Conservation (phyloP, 2,329 filamentous ascomycete genomes). For the Pseudocercospora crystallina region DNA sequence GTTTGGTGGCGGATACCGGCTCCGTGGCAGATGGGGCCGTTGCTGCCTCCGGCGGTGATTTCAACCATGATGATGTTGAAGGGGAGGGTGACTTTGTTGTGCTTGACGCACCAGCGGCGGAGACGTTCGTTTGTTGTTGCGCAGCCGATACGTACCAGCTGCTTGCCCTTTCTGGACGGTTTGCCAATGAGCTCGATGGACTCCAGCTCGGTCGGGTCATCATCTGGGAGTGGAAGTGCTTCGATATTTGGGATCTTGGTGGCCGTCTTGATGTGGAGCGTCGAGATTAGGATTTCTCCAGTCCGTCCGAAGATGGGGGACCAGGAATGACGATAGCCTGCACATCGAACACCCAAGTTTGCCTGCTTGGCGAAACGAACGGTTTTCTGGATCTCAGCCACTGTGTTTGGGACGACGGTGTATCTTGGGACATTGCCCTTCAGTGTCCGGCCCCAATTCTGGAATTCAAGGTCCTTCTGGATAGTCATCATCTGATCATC, state of each 20-base stretch:
- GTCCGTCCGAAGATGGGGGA: slow-evolving; percentile 11
- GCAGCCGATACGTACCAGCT: slow-evolving; percentile 10
- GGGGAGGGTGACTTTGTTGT: slow-evolving; percentile 13
- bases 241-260: slow-evolving; percentile 10
- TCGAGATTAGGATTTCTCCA: slow-evolving; percentile 13
- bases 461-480: slow-evolving; percentile 13
- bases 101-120: slow-evolving; percentile 14
- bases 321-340: slow-evolving; percentile 15
- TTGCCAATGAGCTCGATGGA: slow-evolving; percentile 11
- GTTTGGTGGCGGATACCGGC: slow-evolving; percentile 13
- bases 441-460: slow-evolving; percentile 14
- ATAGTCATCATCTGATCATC: slow-evolving; percentile 12
- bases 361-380: slow-evolving; percentile 12
- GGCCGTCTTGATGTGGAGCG: slow-evolving; percentile 9
- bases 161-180: slow-evolving; percentile 7
- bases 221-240: slow-evolving; percentile 7
- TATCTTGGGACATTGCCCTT: slow-evolving; percentile 9
- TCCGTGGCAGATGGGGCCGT: slow-evolving; percentile 15
- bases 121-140: slow-evolving; percentile 16
- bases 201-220: slow-evolving; percentile 8
- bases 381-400: slow-evolving; percentile 14
- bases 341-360: slow-evolving; percentile 10
- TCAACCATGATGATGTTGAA: slow-evolving; percentile 16
- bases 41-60: slow-evolving; percentile 15
- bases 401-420: slow-evolving; percentile 12